A percentile compares a stretch with the other conserved stretches of the same genome.
Conservation (phyloP, 192 early-diverging fungal genomes). For the Backusella macrospora region DNA sequence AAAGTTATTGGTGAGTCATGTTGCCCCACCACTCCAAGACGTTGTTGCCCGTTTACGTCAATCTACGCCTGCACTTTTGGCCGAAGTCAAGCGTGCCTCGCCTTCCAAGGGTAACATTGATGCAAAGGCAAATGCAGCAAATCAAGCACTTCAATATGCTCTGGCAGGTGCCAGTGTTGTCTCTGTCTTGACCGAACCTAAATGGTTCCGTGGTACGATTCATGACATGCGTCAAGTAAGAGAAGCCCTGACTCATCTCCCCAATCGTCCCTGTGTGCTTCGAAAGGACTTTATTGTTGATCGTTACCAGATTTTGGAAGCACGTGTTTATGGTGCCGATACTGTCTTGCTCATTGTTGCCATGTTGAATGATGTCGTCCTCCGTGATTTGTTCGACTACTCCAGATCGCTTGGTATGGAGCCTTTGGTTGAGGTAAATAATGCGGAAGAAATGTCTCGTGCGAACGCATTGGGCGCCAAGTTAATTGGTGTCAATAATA, state of each 20-base stretch:
- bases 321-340: slow-evolving; percentile 91
- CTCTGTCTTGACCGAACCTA: slow-evolving; percentile 97
- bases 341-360: slow-evolving; percentile 95
- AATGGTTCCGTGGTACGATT: slow-evolving; percentile 96
- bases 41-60: slow-evolving; percentile 73
- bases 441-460: slow-evolving; percentile 81
- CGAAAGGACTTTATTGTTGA: slow-evolving; percentile 98
- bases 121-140: slow-evolving; percentile 80
- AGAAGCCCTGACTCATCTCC: slow-evolving; percentile 57
- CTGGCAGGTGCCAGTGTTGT: slow-evolving; percentile 89
- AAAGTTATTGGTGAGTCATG: slow-evolving; percentile 63
- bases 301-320: slow-evolving; percentile 93
- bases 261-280: slow-evolving; percentile 87
- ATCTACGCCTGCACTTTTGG: slow-evolving; percentile 76
- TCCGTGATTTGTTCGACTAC: slow-evolving; percentile 72
- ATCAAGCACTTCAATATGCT: slow-evolving; percentile 85
- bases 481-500: slow-evolving; percentile 98
- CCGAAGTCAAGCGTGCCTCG: slow-evolving; percentile 97
- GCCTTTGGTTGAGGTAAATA: slow-evolving; percentile 97
- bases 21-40: slow-evolving; percentile 78
- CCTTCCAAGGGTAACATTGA: slow-evolving; percentile 95
- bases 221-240: slow-evolving; percentile 91
- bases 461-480: slow-evolving; percentile 81
- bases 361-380: slow-evolving; percentile 74
- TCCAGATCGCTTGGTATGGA: slow-evolving; percentile 88